phyloP scores from a whole-genome alignment of 2,329 filamentous ascomycete genomes.

The Leptographium wingfieldii region DNA sequence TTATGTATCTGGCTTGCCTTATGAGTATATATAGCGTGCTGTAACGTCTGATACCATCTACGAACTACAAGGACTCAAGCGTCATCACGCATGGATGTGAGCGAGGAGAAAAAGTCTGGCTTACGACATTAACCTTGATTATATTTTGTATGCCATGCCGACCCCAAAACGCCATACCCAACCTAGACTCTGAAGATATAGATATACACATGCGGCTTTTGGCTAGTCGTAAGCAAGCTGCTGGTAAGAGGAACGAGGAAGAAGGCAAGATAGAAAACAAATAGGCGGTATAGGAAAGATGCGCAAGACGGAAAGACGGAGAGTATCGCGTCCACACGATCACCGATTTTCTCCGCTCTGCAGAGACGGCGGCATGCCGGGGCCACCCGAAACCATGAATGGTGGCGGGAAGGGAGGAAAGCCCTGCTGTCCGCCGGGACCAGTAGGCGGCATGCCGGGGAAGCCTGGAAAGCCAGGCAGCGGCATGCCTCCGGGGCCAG shows the following conservation, averaged over 20 bases:
- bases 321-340: neutral
- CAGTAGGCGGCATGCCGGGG: slow-evolving; percentile 28
- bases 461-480: slow-evolving; percentile 21
- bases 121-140: neutral
- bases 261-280: neutral
- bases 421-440: slow-evolving; percentile 14
- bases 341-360: slow-evolving; percentile 19
- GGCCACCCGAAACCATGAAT: slow-evolving; percentile 21
- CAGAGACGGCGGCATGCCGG: slow-evolving; percentile 22
- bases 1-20: neutral
- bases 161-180: neutral
- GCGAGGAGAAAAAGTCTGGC: neutral
- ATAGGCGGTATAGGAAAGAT: neutral
- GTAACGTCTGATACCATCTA: neutral
- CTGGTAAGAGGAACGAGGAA: neutral
- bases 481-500: slow-evolving; percentile 18
- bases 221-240: neutral
- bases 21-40: neutral
- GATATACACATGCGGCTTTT: neutral
- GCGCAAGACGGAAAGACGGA: neutral
- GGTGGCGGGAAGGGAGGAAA: slow-evolving; percentile 26
- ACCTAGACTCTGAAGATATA: neutral
- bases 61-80: neutral
- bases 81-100: neutral
- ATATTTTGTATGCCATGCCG: neutral